Percentiles rank a stretch among this genome's conserved stretches.
Conservation (phyloP, 441 rosid species). For the Syzygium malaccense region DNA sequence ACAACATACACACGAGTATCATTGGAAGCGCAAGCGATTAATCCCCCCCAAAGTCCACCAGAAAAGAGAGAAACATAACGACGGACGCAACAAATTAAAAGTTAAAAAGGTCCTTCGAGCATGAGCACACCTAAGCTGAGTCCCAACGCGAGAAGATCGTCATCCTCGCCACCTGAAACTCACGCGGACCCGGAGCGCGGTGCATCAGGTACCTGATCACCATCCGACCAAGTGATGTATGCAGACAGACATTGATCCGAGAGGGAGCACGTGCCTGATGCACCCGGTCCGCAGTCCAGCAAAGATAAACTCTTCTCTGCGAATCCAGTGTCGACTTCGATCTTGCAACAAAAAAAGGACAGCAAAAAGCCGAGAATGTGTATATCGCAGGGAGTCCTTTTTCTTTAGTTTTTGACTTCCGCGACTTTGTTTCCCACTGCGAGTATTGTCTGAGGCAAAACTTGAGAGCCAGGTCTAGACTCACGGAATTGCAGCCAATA, state of each 20-base stretch:
- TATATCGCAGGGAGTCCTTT: background rate
- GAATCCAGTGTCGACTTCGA: background rate
- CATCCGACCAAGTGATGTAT: background rate
- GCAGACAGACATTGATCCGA: background rate
- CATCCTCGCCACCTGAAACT: background rate
- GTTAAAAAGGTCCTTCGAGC: background rate
- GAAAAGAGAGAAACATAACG: background rate
- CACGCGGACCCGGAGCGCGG: background rate
- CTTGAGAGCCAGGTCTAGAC: background rate
- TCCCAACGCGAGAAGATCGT: background rate
- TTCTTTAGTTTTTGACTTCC: background rate
- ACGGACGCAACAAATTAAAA: background rate
- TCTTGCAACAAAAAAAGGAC: background rate
- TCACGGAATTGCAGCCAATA: background rate
- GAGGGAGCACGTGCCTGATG: background rate
- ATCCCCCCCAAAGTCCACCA: background rate
- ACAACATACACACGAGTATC: background rate
- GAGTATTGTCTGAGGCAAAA: background rate
- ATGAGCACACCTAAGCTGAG: background rate
- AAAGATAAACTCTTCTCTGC: background rate
- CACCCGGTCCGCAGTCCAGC: background rate
- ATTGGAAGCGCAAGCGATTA: background rate
- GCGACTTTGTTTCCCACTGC: background rate
- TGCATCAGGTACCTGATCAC: background rate
- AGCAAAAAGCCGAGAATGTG: background rate